Conservation (phyloP, 306 rosid species). For the Glycyrrhiza uralensis region DNA sequence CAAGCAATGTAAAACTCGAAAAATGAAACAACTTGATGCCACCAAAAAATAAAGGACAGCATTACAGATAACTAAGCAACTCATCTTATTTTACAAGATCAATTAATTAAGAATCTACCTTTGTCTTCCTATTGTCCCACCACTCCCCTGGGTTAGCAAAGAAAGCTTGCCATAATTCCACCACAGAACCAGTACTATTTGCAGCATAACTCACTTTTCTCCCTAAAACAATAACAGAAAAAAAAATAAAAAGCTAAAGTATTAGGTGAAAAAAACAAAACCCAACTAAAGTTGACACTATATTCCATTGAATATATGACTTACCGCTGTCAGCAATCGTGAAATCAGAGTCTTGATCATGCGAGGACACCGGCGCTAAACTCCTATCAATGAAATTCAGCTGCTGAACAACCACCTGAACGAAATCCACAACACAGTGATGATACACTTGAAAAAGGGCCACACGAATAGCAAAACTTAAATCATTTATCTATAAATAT, state of each 20-base stretch:
- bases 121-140: slow-evolving; percentile 52
- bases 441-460: slow-evolving; percentile 10
- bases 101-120: slow-evolving; percentile 20
- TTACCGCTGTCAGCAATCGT: slow-evolving; percentile 37
- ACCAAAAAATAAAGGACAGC: background rate
- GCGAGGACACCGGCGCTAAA: slow-evolving; percentile 26
- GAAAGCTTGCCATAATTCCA: slow-evolving; percentile 76
- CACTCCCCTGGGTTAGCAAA: slow-evolving; percentile 51
- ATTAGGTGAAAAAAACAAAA: slow-evolving; percentile 11
- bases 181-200: slow-evolving; percentile 48
- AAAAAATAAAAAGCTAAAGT: background rate
- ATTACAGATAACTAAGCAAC: background rate
- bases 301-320: slow-evolving; percentile 21
- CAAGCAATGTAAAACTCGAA: background rate
- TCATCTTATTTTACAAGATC: background rate
- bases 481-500: background rate
- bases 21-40: background rate
- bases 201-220: slow-evolving; percentile 45
- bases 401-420: slow-evolving; percentile 78
- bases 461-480: background rate
- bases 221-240: slow-evolving; percentile 37
- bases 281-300: background rate
- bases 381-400: slow-evolving; percentile 76
- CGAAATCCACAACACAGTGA: slow-evolving; percentile 16
- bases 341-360: slow-evolving; percentile 52